Conservation (phyloP, 495 filamentous ascomycete genomes). For the Podospora appendiculata region DNA sequence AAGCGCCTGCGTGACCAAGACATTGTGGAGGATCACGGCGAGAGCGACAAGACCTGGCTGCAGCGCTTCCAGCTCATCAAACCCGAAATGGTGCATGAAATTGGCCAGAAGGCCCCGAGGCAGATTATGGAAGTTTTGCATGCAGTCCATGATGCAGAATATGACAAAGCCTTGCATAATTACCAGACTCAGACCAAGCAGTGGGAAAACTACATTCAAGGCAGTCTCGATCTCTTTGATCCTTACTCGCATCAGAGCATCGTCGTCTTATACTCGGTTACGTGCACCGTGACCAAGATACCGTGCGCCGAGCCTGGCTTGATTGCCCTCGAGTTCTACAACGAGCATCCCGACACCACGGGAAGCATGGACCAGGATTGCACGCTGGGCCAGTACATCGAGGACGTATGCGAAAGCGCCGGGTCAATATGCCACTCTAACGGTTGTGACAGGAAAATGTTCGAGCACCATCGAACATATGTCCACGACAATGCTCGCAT, state of each 20-base stretch:
- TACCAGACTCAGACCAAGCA: conserved; percentile 91
- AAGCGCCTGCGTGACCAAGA: conserved; percentile 77
- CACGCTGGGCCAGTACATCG: conserved; percentile 91
- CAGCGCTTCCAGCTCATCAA: conserved; percentile 82
- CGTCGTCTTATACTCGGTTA: conserved; percentile 86
- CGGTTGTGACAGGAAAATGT: conserved; percentile 82
- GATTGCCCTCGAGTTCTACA: conserved; percentile 83
- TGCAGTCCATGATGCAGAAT: conserved; percentile 92
- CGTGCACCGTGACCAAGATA: conserved; percentile 82
- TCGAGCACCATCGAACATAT: conserved; percentile 92
- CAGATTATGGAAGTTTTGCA: conserved; percentile 89
- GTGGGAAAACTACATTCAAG: conserved; percentile 88
- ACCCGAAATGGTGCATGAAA: conserved; percentile 86
- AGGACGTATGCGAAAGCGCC: conserved; percentile 74
- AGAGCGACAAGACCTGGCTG: conserved; percentile 51
- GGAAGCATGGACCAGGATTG: conserved; percentile 70
- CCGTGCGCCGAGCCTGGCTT: conserved; percentile 87
- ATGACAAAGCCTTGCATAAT: conserved; percentile 87
- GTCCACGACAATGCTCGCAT: conserved; percentile 94
- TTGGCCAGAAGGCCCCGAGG: conserved; percentile 64
- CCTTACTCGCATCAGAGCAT: conserved; percentile 93
- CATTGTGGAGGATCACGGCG: conserved; percentile 43
- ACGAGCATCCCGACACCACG: conserved; percentile 64
- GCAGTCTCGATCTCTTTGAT: conserved; percentile 79
- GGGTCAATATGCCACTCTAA: conserved; percentile 70